Evolutionary conservation across 306 rosid species (phyloP).

Genomic region (Cucumis hystrix): DNA sequence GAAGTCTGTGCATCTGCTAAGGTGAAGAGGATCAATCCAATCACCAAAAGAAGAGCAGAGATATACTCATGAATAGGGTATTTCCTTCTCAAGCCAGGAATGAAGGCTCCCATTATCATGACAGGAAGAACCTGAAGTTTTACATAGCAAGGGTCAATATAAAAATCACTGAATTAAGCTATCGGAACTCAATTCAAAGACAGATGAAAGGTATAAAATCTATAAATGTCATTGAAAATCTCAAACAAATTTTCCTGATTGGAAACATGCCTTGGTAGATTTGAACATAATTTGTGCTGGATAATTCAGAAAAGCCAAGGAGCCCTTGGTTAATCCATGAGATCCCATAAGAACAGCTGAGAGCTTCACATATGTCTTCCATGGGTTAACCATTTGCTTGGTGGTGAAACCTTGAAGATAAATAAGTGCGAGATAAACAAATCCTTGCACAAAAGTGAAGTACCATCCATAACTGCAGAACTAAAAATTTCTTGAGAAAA

Average conservation of each 20-base stretch:
- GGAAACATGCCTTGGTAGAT: constrained; percentile 34
- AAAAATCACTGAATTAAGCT: background rate
- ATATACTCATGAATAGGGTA: constrained; percentile 42
- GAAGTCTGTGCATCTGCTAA: constrained; percentile 56
- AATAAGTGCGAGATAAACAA: constrained; percentile 37
- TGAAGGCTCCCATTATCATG: constrained; percentile 52
- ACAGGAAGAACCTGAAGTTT: constrained; percentile 45
- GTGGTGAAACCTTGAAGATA: constrained; percentile 42
- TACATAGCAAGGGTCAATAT: background rate
- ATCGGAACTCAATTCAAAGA: background rate
- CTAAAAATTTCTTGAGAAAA: background rate
- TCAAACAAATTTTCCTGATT: background rate
- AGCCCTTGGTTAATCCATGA: constrained; percentile 56
- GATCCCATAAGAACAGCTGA: constrained; percentile 62
- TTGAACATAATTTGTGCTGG: constrained; percentile 69
- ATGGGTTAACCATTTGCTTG: constrained; percentile 50
- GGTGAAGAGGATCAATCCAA: constrained; percentile 55
- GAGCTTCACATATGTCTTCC: constrained; percentile 49
- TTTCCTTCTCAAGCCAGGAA: constrained; percentile 57
- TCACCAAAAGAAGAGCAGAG: constrained; percentile 36
- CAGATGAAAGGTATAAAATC: background rate
- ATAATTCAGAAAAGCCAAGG: constrained; percentile 50
- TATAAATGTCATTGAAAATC: background rate
- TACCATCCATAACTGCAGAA: constrained; percentile 52
- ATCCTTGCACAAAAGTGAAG: constrained; percentile 58